Evolutionary conservation across 2,329 filamentous ascomycete genomes (phyloP).

Genomic region (Nigrospora oryzae): DNA sequence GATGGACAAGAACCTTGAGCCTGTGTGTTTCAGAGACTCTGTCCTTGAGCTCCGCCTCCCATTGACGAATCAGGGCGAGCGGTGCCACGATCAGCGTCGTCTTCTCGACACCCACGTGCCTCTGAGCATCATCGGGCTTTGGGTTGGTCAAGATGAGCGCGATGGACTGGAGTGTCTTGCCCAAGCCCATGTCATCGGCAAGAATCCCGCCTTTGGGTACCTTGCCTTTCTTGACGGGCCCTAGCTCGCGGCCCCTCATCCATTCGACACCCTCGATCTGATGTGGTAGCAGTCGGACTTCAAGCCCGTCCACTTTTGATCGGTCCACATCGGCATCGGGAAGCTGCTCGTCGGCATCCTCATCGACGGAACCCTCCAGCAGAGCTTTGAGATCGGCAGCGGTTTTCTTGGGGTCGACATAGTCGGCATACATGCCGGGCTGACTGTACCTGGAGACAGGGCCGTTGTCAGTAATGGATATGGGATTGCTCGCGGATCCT

Average conservation of each 20-base stretch:
- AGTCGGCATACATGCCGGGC: constrained; percentile 42
- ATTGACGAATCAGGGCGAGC: constrained; percentile 89
- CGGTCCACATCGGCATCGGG: constrained; percentile 39
- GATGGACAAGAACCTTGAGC: constrained; percentile 80
- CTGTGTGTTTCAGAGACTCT: constrained; percentile 64
- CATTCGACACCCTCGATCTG: constrained; percentile 90
- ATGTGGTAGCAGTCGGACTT: constrained; percentile 83
- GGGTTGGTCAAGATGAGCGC: constrained; percentile 78
- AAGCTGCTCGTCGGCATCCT: constrained; percentile 45
- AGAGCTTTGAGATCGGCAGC: constrained; percentile 71
- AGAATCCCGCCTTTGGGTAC: constrained; percentile 90
- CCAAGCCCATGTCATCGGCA: constrained; percentile 94
- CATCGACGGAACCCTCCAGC: constrained; percentile 74
- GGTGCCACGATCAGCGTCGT: constrained; percentile 89
- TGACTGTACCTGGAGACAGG: constrained; percentile 23
- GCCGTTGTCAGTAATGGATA: constrained; percentile 13
- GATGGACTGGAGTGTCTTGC: constrained; percentile 93
- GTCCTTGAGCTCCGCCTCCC: constrained; percentile 86
- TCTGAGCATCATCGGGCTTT: constrained; percentile 46
- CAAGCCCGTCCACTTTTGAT: constrained; percentile 69
- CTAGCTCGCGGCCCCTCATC: constrained; percentile 91
- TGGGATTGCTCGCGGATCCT: constrained; percentile 19
- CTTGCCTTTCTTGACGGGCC: constrained; percentile 69
- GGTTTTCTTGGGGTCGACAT: constrained; percentile 64
- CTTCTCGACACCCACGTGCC: constrained; percentile 56